phyloP scores from a whole-genome alignment of 2,329 filamentous ascomycete species.

The Arthrobotrys musiformis region DNA sequence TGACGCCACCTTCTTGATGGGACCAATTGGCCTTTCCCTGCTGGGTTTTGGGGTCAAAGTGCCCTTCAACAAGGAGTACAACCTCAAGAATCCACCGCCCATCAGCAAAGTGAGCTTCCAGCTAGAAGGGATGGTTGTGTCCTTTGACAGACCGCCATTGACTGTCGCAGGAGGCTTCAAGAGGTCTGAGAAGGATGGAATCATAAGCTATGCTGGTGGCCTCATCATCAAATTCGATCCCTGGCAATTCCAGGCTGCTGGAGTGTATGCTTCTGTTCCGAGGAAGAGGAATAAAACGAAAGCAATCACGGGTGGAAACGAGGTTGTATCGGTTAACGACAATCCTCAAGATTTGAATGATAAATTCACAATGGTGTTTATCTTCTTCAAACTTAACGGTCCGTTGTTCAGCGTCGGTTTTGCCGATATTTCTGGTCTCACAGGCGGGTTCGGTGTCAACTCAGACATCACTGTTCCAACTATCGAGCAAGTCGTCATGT shows the following conservation, averaged over 20 bases:
- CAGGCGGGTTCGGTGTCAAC: conserved; percentile 63
- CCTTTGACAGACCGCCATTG: conserved; percentile 62
- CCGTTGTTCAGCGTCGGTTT: conserved; percentile 63
- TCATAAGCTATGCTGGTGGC: conserved; percentile 62
- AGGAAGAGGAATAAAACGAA: neutral
- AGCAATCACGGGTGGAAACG: neutral
- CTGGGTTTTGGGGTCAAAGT: conserved; percentile 62
- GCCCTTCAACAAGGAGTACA: conserved; percentile 43
- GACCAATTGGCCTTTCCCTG: conserved; percentile 62
- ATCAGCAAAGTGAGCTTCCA: neutral
- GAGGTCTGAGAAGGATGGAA: conserved; percentile 58
- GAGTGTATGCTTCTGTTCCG: conserved; percentile 61
- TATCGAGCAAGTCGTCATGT: conserved; percentile 58
- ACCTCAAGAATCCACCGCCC: neutral
- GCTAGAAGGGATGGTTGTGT: conserved; percentile 61
- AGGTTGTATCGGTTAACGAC: neutral
- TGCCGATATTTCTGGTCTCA: conserved; percentile 60
- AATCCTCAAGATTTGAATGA: neutral
- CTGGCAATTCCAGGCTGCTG: conserved; percentile 63
- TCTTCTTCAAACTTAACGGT: conserved; percentile 63
- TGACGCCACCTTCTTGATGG: conserved; percentile 62
- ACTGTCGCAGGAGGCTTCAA: conserved; percentile 62
- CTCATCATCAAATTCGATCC: conserved; percentile 61
- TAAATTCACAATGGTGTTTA: conserved; percentile 61
- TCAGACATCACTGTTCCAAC: conserved; percentile 61